Evolutionary conservation across 176 grass and related monocot species (phyloP).

Genomic region (Avena eriantha): DNA sequence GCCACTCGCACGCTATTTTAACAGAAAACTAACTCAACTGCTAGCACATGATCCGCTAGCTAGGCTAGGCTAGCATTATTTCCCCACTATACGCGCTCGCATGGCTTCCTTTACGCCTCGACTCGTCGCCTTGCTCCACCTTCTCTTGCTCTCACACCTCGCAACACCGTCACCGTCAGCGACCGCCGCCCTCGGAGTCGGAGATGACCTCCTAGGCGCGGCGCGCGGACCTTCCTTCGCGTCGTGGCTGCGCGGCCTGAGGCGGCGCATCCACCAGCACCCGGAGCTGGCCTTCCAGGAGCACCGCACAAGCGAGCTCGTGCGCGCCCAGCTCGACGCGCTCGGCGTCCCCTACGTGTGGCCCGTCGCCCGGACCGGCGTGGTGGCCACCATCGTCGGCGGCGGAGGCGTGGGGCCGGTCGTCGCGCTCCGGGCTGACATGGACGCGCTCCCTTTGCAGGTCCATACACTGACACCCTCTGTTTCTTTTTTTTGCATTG

Average conservation of each 20-base stretch:
- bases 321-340: conserved; percentile 4
- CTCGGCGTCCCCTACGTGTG: not conserved
- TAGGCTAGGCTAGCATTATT: no score
- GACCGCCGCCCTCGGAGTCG: not conserved
- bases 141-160: not conserved
- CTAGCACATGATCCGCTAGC: no score
- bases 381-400: not conserved
- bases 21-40: no score
- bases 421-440: conserved; percentile 6
- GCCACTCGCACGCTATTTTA: no score
- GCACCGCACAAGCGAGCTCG: conserved; percentile 11
- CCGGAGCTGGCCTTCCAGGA: conserved; percentile 8
- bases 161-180: not conserved
- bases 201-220: not conserved
- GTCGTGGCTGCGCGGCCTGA: not conserved
- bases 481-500: not conserved
- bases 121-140: not conserved
- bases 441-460: conserved; percentile 12
- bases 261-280: not conserved
- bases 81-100: not conserved
- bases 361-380: conserved; percentile 4
- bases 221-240: not conserved
- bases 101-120: not conserved
- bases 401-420: not conserved
- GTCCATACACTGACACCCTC: not conserved